phyloP scores from a whole-genome alignment of 768 basidiomycete genomes.

The Steccherinum ochraceum region DNA sequence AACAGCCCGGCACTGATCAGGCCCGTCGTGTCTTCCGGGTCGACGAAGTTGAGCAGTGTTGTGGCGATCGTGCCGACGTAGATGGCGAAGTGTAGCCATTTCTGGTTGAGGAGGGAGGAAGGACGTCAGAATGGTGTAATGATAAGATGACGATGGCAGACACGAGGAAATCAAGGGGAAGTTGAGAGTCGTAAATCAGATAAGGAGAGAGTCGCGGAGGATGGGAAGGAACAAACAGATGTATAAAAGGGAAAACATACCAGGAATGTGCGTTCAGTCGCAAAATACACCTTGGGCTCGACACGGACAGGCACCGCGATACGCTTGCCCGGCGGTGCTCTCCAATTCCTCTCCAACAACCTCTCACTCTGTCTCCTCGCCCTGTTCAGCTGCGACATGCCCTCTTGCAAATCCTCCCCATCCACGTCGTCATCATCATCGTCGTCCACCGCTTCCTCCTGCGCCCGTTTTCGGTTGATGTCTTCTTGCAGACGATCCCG shows the following conservation, averaged over 20 bases:
- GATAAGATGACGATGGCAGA: too few species aligned
- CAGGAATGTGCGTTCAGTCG: conserved; percentile 89
- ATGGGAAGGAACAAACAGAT: background rate
- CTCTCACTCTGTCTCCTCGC: conserved; percentile 31
- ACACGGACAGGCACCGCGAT: conserved; percentile 94
- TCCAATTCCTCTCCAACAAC: conserved; percentile 60
- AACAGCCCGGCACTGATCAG: conserved; percentile 86
- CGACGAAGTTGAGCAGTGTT: conserved; percentile 80
- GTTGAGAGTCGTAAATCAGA: conserved; percentile 1
- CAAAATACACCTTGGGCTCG: conserved; percentile 98
- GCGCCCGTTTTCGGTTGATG: conserved; percentile 9
- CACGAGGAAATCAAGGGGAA: too few species aligned
- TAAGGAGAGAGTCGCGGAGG: background rate
- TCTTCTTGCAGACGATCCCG: conserved; percentile 52
- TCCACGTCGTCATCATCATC: conserved; percentile 37
- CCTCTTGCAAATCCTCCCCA: conserved; percentile 26
- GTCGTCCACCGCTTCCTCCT: conserved; percentile 24
- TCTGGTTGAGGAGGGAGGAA: conserved; percentile 38
- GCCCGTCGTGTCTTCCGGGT: conserved; percentile 64
- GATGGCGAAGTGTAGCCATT: conserved; percentile 86
- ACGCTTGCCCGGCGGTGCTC: conserved; percentile 78
- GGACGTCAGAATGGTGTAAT: background rate
- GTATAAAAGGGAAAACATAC: conserved; percentile 39
- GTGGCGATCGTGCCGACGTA: conserved; percentile 88
- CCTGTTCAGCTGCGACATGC: conserved; percentile 19